These are phyloP conservation scores for Millerozyma acaciae DNA, from an alignment of 805 yeast genomes.

Conservation along the genomic window DNA sequence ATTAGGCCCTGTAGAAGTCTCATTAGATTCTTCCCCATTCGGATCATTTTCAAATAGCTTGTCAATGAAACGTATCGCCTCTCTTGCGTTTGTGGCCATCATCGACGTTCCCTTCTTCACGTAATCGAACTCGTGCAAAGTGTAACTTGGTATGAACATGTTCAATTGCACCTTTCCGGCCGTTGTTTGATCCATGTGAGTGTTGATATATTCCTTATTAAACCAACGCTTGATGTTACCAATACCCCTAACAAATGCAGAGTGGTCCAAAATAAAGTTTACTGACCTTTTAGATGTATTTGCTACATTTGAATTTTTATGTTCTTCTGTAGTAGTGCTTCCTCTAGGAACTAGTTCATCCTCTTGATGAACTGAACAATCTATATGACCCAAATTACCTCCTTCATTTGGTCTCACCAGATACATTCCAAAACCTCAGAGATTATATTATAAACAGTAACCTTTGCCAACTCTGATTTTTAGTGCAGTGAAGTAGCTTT, in stretches of 20 bases:
- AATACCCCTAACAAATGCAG: slow-evolving; percentile 64
- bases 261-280: slow-evolving; percentile 58
- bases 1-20: slow-evolving; percentile 1
- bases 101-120: slow-evolving; percentile 51
- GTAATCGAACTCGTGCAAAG: slow-evolving; percentile 58
- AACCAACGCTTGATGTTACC: slow-evolving; percentile 67
- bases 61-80: slow-evolving; percentile 61
- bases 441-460: too few relatives aligned
- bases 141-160: slow-evolving; percentile 52
- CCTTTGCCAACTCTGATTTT: too few relatives aligned
- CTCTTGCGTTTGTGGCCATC: slow-evolving; percentile 61
- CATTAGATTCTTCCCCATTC: slow-evolving; percentile 10
- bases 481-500: too few relatives aligned
- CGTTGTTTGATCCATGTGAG: slow-evolving; percentile 17
- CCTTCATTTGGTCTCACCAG: slow-evolving; percentile 2
- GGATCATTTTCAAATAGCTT: slow-evolving; percentile 25
- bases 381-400: background rate
- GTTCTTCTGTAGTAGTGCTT: background rate
- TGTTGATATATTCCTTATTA: slow-evolving; percentile 29
- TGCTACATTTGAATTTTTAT: background rate
- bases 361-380: slow-evolving; percentile 8
- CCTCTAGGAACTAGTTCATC: slow-evolving; percentile 12
- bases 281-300: slow-evolving; percentile 12
- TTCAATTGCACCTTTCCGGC: slow-evolving; percentile 23
- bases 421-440: too few relatives aligned